Evolutionary conservation across 768 basidiomycete genomes (phyloP).

Genomic region (Tricholomella constricta): DNA sequence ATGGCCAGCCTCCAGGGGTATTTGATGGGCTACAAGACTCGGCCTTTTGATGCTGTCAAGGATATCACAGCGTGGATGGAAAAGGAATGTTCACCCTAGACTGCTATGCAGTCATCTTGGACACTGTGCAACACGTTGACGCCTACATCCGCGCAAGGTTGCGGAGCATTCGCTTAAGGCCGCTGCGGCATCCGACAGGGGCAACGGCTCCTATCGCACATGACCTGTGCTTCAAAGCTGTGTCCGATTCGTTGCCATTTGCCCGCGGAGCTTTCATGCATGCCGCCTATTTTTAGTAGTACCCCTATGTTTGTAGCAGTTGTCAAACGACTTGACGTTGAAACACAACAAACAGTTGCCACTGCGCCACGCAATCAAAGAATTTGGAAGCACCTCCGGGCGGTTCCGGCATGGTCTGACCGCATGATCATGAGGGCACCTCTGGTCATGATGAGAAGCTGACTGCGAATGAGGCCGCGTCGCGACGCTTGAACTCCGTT

Average conservation of each 20-base stretch:
- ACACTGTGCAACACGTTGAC: not conserved
- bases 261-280: too few species aligned
- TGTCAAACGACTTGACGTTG: not conserved
- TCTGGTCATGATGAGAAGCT: too few species aligned
- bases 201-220: too few species aligned
- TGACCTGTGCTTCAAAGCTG: too few species aligned
- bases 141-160: too few species aligned
- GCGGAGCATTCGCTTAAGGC: too few species aligned
- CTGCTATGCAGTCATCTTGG: not conserved
- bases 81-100: constrained; percentile 31
- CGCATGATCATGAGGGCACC: too few species aligned
- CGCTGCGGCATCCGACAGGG: too few species aligned
- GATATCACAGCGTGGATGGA: constrained; percentile 51
- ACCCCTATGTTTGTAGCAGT: not conserved
- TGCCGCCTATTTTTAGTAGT: not conserved
- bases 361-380: constrained; percentile 1
- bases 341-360: not conserved
- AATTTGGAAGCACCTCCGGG: not conserved
- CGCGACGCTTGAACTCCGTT: too few species aligned
- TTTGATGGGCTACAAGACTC: constrained; percentile 67
- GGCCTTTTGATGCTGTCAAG: constrained; percentile 56
- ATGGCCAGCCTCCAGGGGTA: constrained; percentile 59
- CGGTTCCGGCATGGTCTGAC: too few species aligned
- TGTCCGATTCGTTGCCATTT: too few species aligned
- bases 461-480: too few species aligned